Base-by-base conservation (phyloP, 1,139 yeast genomes). In the Zygoascus sp. region DNA sequence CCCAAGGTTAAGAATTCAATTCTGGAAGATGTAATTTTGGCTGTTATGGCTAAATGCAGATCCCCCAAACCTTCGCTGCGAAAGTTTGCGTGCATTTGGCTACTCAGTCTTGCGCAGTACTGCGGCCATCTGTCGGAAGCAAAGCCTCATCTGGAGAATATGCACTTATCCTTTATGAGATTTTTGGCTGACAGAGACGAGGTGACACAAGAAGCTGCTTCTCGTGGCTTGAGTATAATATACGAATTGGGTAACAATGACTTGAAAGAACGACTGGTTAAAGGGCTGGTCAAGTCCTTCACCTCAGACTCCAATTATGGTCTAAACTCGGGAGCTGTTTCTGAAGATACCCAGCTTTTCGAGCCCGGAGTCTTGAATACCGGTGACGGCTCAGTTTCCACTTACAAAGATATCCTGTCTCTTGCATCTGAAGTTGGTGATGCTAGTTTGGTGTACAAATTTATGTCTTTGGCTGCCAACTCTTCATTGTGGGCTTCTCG, bases 341-440 rank as follows among this genome's bases (percentile, higher is more conserved):
- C 83, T 17, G 79, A 74, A 27, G 96, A 88, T 4, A 89, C 97
- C 0, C 81, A 88, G 59, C 68, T 92, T 15, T 92, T 92, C 63
- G 96, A 87, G 40, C 82, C 87, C 0, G 96, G 95, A 37, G 74
- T 79, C 6, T 67, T 90, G 57, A 82, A 77, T 44, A 87, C 96
- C 0, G 84, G 83, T 43, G 94, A 86, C 54, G 92, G 90, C 1
- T 84, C 95, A 0, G 81, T 90, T 2, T 85, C 95, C 0, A 89
- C 97, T 0, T 90, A 90, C 60, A 86, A 84, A 58, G 74, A 70
- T 50, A 88, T 90, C 27, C 70, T 90, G 56, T 84, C 74, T 57
- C 72, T 92, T 45, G 97, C 97, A 0, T 81, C 94, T 1, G 97
- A 92, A 60, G 94, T 89, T 4, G 97, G 97, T 36, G 97, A 92